A percentile compares a stretch with the other conserved stretches of the same genome.
Conservation (phyloP, 108 stramenopile genomes). For the Nannochloropsis granulata region DNA sequence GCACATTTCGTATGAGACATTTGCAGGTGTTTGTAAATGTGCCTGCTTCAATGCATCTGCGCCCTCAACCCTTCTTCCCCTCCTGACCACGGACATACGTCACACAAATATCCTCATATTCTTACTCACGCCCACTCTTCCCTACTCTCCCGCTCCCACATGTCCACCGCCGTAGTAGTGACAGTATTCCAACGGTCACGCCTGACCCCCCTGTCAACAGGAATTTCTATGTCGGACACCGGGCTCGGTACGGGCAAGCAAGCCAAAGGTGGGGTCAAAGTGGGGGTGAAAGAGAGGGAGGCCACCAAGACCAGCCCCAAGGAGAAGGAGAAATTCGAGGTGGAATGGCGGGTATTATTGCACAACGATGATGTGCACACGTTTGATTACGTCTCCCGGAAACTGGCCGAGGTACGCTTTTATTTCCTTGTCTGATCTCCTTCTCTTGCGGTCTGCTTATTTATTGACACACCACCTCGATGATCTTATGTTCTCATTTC, state of each 20-base stretch:
- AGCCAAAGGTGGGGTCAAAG: not conserved
- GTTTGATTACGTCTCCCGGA: conserved; percentile 71
- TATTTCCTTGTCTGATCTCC: not conserved
- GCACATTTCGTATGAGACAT: no score
- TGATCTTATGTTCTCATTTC: not conserved
- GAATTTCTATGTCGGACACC: not conserved
- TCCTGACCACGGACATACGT: no score
- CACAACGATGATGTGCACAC: conserved; percentile 88
- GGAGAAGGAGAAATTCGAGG: not conserved
- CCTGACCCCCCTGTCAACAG: no score
- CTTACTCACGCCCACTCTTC: no score
- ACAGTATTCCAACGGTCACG: no score
- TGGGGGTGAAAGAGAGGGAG: not conserved
- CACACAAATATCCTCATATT: no score
- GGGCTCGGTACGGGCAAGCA: not conserved
- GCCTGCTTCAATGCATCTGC: no score
- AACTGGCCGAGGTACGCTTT: conserved; percentile 42
- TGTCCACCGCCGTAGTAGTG: no score
- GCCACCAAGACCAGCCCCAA: not conserved
- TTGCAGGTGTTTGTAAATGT: no score
- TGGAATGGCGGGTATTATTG: conserved; percentile 61
- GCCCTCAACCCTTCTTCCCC: no score
- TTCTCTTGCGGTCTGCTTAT: not conserved
- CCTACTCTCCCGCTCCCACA: no score
- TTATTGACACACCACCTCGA: no score